Evolutionary conservation across 768 basidiomycete species (phyloP).

Genomic region (Lyophyllum decastes): DNA sequence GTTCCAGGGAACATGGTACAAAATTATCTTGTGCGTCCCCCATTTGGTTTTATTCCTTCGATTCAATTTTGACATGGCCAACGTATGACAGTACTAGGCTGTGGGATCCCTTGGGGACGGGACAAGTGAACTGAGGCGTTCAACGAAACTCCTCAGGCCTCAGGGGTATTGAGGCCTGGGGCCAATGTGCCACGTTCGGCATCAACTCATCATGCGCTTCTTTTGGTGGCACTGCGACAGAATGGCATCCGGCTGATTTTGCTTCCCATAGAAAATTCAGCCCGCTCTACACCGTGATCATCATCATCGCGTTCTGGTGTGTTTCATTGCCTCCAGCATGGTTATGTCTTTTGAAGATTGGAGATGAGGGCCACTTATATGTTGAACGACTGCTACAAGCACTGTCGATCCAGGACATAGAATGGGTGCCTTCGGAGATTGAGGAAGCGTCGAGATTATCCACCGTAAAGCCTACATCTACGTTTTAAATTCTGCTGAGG

Average conservation of each 20-base stretch:
- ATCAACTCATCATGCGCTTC: slow-evolving; percentile 13
- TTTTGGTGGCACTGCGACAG: neutral
- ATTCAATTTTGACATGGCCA: neutral
- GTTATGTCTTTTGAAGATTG: slow-evolving; percentile 2
- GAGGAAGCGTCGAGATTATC: neutral
- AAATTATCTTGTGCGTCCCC: slow-evolving; percentile 12
- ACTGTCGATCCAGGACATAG: neutral
- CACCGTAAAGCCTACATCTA: neutral
- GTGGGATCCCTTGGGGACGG: slow-evolving; percentile 9
- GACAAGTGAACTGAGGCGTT: slow-evolving; percentile 12
- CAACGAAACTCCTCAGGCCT: slow-evolving; percentile 12
- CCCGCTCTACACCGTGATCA: slow-evolving; percentile 9
- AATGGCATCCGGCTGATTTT: neutral
- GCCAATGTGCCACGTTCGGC: slow-evolving; percentile 16
- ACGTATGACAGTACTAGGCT: slow-evolving; percentile 12
- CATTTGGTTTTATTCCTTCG: neutral
- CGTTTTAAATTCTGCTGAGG: too few relatives aligned
- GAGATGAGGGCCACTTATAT: neutral
- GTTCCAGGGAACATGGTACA: slow-evolving; percentile 15
- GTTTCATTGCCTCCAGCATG: neutral
- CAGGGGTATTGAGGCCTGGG: slow-evolving; percentile 13
- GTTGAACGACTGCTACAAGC: neutral
- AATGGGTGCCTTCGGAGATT: neutral
- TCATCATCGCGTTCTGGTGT: slow-evolving; percentile 10
- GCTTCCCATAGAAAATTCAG: slow-evolving; percentile 7